Conservation (phyloP, 2,329 filamentous ascomycete genomes). For the Incumbomyces lentus region DNA sequence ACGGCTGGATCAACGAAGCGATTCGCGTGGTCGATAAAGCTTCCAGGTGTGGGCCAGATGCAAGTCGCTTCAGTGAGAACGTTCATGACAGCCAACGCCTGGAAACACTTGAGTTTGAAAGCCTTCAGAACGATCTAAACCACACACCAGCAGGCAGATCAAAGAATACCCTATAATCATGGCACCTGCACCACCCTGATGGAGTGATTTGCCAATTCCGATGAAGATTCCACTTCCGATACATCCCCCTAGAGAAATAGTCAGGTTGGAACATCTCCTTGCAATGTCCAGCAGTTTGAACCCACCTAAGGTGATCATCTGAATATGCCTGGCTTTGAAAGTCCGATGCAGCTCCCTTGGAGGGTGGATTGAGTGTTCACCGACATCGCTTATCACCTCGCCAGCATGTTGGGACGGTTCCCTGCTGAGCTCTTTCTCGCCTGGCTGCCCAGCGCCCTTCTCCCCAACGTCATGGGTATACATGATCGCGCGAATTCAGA, state of each 20-base stretch:
- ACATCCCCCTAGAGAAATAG: background rate
- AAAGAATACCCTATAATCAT: too few species aligned
- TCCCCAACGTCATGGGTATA: too few species aligned
- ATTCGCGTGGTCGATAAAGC: conserved; percentile 30
- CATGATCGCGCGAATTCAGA: too few species aligned
- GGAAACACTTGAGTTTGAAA: too few species aligned
- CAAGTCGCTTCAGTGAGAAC: conserved; percentile 27
- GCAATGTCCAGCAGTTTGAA: conserved; percentile 72
- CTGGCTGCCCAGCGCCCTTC: conserved; percentile 24
- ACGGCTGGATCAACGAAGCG: conserved; percentile 30
- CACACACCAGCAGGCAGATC: too few species aligned
- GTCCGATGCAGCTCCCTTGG: conserved; percentile 12
- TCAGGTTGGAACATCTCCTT: conserved; percentile 59
- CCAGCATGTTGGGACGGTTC: conserved; percentile 11
- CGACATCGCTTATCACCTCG: background rate
- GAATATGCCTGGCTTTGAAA: conserved; percentile 24
- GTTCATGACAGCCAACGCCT: too few species aligned
- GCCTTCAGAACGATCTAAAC: too few species aligned
- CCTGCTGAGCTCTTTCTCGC: conserved; percentile 21
- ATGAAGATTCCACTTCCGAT: too few species aligned
- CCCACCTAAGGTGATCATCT: conserved; percentile 30
- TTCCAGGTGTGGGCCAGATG: conserved; percentile 28
- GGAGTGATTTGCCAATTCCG: too few species aligned
- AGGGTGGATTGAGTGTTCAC: background rate
- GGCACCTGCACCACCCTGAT: too few species aligned